These are phyloP conservation scores for Betula pendula DNA, from an alignment of 306 rosid species.

Conservation along the genomic window DNA sequence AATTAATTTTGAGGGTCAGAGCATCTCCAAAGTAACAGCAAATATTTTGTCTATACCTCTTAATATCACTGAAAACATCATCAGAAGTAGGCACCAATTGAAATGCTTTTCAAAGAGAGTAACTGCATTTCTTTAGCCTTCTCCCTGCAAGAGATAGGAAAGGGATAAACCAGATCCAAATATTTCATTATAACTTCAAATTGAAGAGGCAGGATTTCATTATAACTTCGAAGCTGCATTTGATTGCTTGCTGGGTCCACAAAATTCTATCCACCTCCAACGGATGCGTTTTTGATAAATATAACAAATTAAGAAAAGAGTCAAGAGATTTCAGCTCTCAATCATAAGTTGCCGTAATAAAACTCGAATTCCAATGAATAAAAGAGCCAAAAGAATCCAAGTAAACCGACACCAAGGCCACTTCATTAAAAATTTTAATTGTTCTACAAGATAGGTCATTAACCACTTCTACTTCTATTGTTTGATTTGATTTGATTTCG, in stretches of 20 bases:
- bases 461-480: neutral
- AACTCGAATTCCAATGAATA: too few species aligned
- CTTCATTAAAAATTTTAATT: too few species aligned
- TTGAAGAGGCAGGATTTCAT: neutral
- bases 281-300: too few species aligned
- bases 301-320: too few species aligned
- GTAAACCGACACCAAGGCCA: too few species aligned
- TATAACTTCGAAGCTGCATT: too few species aligned
- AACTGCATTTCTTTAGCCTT: slow-evolving; percentile 68
- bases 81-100: slow-evolving; percentile 30
- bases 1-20: neutral
- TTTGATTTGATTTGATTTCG: neutral
- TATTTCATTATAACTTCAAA: neutral
- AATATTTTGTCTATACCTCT: slow-evolving; percentile 49
- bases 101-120: slow-evolving; percentile 27
- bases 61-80: slow-evolving; percentile 43
- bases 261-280: too few species aligned
- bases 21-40: neutral
- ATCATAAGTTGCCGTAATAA: too few species aligned
- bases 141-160: slow-evolving; percentile 44
- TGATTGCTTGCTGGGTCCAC: too few species aligned
- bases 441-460: too few species aligned
- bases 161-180: slow-evolving; percentile 6
- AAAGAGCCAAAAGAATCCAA: too few species aligned
- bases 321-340: too few species aligned